These are phyloP conservation scores for Begonia loranthoides DNA, from an alignment of 306 rosid species.

Conservation along the genomic window DNA sequence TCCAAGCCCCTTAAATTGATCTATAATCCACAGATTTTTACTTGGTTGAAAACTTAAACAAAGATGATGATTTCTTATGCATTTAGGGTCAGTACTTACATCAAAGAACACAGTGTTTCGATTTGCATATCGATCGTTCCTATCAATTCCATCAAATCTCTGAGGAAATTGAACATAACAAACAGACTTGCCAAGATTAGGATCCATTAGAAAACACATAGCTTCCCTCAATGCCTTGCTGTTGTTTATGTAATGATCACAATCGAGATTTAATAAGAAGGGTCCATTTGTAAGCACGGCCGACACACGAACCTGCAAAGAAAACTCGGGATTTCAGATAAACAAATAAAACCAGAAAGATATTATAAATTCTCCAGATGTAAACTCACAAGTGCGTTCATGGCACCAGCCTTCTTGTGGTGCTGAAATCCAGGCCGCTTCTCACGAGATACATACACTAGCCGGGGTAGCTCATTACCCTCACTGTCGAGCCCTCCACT, in stretches of 20 bases:
- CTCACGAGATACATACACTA: conserved; percentile 98
- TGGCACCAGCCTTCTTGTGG: conserved; percentile 99
- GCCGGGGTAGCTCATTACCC: conserved; percentile 86
- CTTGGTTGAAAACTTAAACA: not conserved
- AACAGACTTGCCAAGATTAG: conserved; percentile 83
- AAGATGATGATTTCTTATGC: not conserved
- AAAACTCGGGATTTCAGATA: conserved; percentile 3
- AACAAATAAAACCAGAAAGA: conserved; percentile 1
- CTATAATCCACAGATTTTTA: conserved; percentile 17
- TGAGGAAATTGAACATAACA: conserved; percentile 98
- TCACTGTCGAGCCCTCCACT: conserved; percentile 93
- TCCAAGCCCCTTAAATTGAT: conserved; percentile 97
- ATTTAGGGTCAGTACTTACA: conserved; percentile 29
- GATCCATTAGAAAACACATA: conserved; percentile 99
- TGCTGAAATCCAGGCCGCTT: conserved; percentile 99
- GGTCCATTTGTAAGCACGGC: conserved; percentile 98
- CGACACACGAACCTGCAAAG: conserved; percentile 81
- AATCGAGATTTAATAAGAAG: conserved; percentile 92
- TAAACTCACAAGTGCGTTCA: conserved; percentile 92
- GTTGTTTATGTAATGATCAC: conserved; percentile 97
- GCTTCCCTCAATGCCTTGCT: conserved; percentile 98
- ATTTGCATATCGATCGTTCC: conserved; percentile 89
- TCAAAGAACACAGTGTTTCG: conserved; percentile 96
- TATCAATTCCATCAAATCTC: conserved; percentile 97
- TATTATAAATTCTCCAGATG: not conserved